Base-by-base conservation (phyloP, 352 stramenopile species). In the Phytophthora kernoviae region DNA sequence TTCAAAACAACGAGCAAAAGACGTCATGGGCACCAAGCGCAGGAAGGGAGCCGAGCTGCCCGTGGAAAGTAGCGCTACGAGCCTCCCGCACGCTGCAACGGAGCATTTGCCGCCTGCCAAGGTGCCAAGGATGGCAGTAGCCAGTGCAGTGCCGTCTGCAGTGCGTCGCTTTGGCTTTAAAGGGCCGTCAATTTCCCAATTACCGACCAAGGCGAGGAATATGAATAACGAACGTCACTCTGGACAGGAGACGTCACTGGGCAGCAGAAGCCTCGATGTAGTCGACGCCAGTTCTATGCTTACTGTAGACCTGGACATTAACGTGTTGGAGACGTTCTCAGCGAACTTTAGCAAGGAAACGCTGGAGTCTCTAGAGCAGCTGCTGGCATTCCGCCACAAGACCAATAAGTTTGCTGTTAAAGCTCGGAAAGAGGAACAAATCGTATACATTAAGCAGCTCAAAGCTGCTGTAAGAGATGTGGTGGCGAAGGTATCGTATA, bases 401-500 rank as follows among this genome's bases (percentile, higher is more conserved):
- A 75, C 82, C 20, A 88, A 84, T 44, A 92, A 90, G 44, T 92
- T 87, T 42, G 73, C 86, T 21, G 64, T 72, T 18, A 87, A 86
- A 45, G 82, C 65, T 15, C 51, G 74, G 2, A 74, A 81, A 32
- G 80, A 92, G 32, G 82, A 92, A 48, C 61, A 88, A 50, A 58
- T 78, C 30, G 55, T 37, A 15, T 81, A 86, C 46, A 83, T 84
- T 42, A 81, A 81, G 20, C 73, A 85, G 42, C 70, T 89, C 15
- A 88, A 87, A 54, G 41, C 63, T 0, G 51, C 64, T 1, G 36
- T 92, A 17, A 67, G 68, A 21, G 53, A 65, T 11, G 54, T 89
- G 4, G 55, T 63, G 36, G 58, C 61, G 1, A 76, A 75, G 77
- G 74, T 80, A 56, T 18, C 21, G 18, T 8, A 20, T 30, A 3